Conservation (phyloP, 202 grass and related monocot species). For the Elaeis oleifera region DNA sequence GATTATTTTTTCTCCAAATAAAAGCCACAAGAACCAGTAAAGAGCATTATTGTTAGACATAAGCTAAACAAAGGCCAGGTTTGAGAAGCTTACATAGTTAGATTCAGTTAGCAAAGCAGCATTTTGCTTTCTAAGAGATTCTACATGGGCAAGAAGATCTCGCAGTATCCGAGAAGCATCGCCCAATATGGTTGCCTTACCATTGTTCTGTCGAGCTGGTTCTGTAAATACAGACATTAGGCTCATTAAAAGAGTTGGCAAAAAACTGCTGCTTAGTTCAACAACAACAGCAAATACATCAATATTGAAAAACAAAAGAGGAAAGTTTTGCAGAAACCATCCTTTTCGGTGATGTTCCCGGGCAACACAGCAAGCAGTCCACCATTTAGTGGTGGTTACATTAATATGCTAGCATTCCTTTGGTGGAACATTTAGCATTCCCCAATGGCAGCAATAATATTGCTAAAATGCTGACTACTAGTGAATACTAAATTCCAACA, state of each 20-base stretch:
- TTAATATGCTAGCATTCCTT: too few species aligned
- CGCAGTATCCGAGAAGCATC: constrained; percentile 50
- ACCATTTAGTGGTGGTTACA: too few species aligned
- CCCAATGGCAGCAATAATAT: too few species aligned
- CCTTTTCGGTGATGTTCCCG: too few species aligned
- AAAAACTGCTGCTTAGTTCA: neutral
- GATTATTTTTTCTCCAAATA: too few species aligned
- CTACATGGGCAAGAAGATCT: constrained; percentile 54
- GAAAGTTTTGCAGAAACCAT: too few species aligned
- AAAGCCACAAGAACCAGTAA: too few species aligned
- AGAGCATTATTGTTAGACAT: too few species aligned
- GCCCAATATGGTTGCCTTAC: constrained; percentile 58
- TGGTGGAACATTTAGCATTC: too few species aligned
- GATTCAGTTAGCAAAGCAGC: constrained; percentile 41
- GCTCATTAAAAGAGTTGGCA: constrained; percentile 2
- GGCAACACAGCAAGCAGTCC: too few species aligned
- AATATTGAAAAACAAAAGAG: neutral
- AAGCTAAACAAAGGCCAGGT: neutral
- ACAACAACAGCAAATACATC: neutral
- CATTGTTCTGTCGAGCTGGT: constrained; percentile 56
- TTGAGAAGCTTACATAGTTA: constrained; percentile 56
- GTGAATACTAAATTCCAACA: too few species aligned
- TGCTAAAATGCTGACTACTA: too few species aligned
- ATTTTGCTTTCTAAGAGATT: constrained; percentile 63
- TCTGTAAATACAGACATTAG: constrained; percentile 41